Conservation (phyloP, 2,329 filamentous ascomycete species). For the Esteya vermicola region DNA sequence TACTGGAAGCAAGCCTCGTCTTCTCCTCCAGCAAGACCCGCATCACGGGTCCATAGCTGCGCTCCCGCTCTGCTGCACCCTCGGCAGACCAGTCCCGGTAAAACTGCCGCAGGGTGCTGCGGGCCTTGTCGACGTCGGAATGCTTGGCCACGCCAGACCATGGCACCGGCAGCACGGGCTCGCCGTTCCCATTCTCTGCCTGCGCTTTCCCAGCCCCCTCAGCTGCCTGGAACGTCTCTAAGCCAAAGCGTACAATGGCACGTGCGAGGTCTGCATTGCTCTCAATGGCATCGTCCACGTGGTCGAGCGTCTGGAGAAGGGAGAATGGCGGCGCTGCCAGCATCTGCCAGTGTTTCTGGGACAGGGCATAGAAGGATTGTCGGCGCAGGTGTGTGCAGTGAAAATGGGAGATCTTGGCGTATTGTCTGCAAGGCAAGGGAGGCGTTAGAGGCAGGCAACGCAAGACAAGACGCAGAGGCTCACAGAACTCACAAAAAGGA, state of each 20-base stretch:
- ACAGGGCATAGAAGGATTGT: conserved; percentile 85
- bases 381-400: conserved; percentile 84
- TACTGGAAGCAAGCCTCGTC: conserved; percentile 7
- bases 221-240: conserved; percentile 48
- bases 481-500: conserved; percentile 55
- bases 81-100: conserved; percentile 88
- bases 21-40: conserved; percentile 41
- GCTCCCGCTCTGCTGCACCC: conserved; percentile 58
- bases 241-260: conserved; percentile 56
- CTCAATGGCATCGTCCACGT: conserved; percentile 79
- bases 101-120: conserved; percentile 84
- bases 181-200: conserved; percentile 11
- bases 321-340: conserved; percentile 72
- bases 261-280: conserved; percentile 72
- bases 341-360: conserved; percentile 69
- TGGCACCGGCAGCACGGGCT: conserved; percentile 36
- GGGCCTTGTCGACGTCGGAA: conserved; percentile 74
- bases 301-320: conserved; percentile 62
- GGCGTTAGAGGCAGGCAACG: not conserved
- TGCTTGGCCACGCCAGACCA: conserved; percentile 58
- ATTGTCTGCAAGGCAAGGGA: conserved; percentile 45
- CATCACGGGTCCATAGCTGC: conserved; percentile 64
- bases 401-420: conserved; percentile 71
- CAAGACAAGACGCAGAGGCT: not conserved
- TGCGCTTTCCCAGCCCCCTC: conserved; percentile 13